Evolutionary conservation across 495 filamentous ascomycete species (phyloP).

Genomic region (Aspergillus nanangensis): DNA sequence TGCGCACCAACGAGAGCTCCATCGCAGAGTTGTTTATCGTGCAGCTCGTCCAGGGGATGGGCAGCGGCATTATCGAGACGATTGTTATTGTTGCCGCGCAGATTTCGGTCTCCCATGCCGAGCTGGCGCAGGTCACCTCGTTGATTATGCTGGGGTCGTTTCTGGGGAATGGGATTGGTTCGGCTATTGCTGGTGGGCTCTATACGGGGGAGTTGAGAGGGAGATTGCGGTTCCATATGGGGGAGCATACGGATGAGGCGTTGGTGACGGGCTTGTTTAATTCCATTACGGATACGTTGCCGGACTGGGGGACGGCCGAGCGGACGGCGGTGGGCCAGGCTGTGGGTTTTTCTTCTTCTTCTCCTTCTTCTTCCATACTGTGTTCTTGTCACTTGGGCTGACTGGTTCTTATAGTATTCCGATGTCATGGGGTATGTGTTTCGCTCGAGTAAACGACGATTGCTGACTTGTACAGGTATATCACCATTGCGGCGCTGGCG

Average conservation of each 20-base stretch:
- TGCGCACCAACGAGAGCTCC: slow-evolving; percentile 41
- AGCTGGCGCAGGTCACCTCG: slow-evolving; percentile 45
- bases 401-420: slow-evolving; percentile 32
- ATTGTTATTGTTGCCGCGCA: slow-evolving; percentile 40
- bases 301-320: slow-evolving; percentile 37
- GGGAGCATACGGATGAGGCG: slow-evolving; percentile 12
- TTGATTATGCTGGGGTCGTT: slow-evolving; percentile 38
- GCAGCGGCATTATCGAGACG: slow-evolving; percentile 43
- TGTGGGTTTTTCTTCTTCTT: slow-evolving; percentile 19
- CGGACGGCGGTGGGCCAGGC: slow-evolving; percentile 37
- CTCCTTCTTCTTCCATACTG: no score
- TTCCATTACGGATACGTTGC: slow-evolving; percentile 38
- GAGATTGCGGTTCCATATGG: slow-evolving; percentile 27
- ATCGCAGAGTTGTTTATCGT: slow-evolving; percentile 40
- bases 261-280: slow-evolving; percentile 33
- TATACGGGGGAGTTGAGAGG: slow-evolving; percentile 38
- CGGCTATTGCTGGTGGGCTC: slow-evolving; percentile 44
- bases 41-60: slow-evolving; percentile 44
- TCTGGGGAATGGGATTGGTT: slow-evolving; percentile 42
- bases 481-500: slow-evolving; percentile 42
- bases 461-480: slow-evolving; percentile 31
- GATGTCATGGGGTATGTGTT: slow-evolving; percentile 39
- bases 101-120: slow-evolving; percentile 37
- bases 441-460: no score
- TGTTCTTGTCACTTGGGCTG: no score